Conservation (phyloP, 805 yeast genomes). For the Metschnikowia dekortorum region DNA sequence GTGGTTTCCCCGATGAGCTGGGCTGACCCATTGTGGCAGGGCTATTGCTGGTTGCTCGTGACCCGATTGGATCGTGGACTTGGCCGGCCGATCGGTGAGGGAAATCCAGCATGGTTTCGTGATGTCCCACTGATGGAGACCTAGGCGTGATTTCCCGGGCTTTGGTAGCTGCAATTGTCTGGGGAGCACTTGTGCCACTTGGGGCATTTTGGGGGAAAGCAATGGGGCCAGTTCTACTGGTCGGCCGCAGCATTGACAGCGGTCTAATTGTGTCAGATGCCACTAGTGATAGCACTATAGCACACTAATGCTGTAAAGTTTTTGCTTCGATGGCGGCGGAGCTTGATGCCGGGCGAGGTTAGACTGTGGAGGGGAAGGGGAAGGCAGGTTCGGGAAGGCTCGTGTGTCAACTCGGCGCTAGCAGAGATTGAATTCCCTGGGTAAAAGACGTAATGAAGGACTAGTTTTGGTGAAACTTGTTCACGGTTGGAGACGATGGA, state of each 20-base stretch:
- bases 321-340: background rate
- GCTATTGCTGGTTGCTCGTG: slow-evolving; percentile 8
- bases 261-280: background rate
- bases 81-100: background rate
- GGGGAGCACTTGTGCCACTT: background rate
- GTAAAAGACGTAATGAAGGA: background rate
- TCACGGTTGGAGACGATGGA: background rate
- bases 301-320: background rate
- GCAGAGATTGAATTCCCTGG: background rate
- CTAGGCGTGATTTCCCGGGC: slow-evolving; percentile 2
- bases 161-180: background rate
- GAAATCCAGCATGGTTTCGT: background rate
- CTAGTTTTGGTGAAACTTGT: background rate
- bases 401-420: background rate
- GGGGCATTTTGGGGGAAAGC: slow-evolving; percentile 4
- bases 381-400: background rate
- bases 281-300: background rate
- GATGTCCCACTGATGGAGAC: slow-evolving; percentile 1
- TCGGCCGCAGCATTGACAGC: slow-evolving; percentile 1
- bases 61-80: slow-evolving; percentile 4
- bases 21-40: slow-evolving; percentile 7
- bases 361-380: background rate
- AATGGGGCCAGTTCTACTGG: slow-evolving; percentile 1
- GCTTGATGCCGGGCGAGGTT: background rate
- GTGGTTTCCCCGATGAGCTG: slow-evolving; percentile 27